Percentiles rank a stretch among this genome's conserved stretches.
phyloP scores from a whole-genome alignment of 371 early-diverging fungal genomes.

The Batkoa obscura region DNA sequence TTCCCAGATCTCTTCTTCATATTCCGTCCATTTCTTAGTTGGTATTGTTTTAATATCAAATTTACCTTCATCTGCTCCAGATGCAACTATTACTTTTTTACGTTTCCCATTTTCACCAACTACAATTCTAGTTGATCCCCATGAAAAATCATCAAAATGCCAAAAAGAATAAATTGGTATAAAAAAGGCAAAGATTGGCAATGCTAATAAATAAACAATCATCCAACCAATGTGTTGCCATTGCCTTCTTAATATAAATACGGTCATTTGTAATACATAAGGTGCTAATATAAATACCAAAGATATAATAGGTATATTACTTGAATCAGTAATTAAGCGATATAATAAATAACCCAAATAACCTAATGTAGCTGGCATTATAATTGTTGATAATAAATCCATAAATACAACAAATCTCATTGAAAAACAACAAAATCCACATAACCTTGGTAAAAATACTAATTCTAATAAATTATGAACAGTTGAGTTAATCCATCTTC shows the following conservation, averaged over 20 bases:
- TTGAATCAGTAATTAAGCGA: conserved; percentile 27
- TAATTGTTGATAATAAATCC: conserved; percentile 81
- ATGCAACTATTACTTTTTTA: conserved; percentile 20
- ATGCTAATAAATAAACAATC: conserved; percentile 73
- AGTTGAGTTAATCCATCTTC: conserved; percentile 98
- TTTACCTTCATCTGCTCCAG: conserved; percentile 22
- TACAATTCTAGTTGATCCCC: conserved; percentile 91
- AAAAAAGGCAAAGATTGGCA: conserved; percentile 63
- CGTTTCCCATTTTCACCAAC: conserved; percentile 58
- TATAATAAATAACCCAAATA: conserved; percentile 62
- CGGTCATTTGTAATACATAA: conserved; percentile 65
- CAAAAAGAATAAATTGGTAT: conserved; percentile 80
- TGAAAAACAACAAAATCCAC: conserved; percentile 95
- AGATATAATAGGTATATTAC: conserved; percentile 32
- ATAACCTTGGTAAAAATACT: conserved; percentile 65
- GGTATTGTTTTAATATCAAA: conserved; percentile 46
- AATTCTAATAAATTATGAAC: conserved; percentile 93
- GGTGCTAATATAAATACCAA: conserved; percentile 19
- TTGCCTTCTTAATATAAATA: conserved; percentile 67
- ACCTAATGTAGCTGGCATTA: conserved; percentile 78
- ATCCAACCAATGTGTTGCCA: conserved; percentile 93
- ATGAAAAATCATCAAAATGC: conserved; percentile 94
- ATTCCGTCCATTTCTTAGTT: conserved; percentile 37
- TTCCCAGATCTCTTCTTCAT: conserved; percentile 28
- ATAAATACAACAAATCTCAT: conserved; percentile 94